Conservation (phyloP, 352 stramenopile species). For the Phytophthora citricola region DNA sequence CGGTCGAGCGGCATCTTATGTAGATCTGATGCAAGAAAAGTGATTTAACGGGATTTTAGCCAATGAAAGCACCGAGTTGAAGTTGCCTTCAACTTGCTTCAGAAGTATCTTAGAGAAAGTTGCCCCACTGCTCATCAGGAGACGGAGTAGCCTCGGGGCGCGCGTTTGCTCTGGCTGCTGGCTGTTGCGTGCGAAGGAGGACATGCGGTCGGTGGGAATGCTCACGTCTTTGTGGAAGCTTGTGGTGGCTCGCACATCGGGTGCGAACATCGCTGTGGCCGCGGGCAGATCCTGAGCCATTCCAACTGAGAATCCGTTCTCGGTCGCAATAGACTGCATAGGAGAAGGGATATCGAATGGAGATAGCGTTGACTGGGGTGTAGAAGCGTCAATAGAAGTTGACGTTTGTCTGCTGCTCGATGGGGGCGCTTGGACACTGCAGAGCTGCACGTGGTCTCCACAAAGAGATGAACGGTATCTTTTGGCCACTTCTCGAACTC, state of each 20-base stretch:
- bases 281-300: background rate
- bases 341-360: background rate
- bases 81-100: constrained; percentile 23
- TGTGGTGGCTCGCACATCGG: constrained; percentile 26
- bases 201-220: constrained; percentile 11
- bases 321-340: constrained; percentile 2
- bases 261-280: constrained; percentile 5
- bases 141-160: constrained; percentile 15
- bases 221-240: constrained; percentile 32
- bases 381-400: background rate
- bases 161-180: constrained; percentile 30
- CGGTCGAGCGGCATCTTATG: constrained; percentile 19
- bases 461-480: constrained; percentile 46
- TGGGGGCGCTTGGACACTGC: background rate
- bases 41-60: constrained; percentile 20
- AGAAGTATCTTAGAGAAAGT: constrained; percentile 22
- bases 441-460: constrained; percentile 32
- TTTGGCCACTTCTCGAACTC: constrained; percentile 55
- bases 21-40: constrained; percentile 27
- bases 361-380: background rate
- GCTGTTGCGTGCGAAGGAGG: constrained; percentile 16
- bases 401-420: background rate
- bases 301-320: constrained; percentile 2
- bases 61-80: constrained; percentile 35
- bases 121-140: constrained; percentile 25